phyloP scores from a whole-genome alignment of 2,329 filamentous ascomycete genomes.

The Cucurbitaria berberidis region DNA sequence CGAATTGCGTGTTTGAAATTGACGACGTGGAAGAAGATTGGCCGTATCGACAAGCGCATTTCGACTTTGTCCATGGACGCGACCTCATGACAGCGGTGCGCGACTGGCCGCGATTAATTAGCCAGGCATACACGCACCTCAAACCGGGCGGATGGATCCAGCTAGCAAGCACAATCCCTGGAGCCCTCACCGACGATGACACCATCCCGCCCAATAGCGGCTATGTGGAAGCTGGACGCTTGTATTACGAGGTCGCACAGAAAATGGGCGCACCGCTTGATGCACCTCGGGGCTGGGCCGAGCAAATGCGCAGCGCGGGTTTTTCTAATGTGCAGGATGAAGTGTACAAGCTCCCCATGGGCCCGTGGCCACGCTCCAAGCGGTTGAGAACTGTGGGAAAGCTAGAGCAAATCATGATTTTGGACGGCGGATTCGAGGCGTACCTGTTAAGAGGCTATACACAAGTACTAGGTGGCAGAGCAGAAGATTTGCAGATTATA shows the following conservation, averaged over 20 bases:
- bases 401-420: conserved; percentile 32
- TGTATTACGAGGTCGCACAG: conserved; percentile 29
- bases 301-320: conserved; percentile 44
- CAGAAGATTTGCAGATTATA: conserved; percentile 26
- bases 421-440: conserved; percentile 31
- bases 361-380: conserved; percentile 36
- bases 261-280: conserved; percentile 45
- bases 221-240: conserved; percentile 23
- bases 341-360: conserved; percentile 35
- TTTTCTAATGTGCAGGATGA: conserved; percentile 53
- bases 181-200: conserved; percentile 24
- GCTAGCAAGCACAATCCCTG: conserved; percentile 31
- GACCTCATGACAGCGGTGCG: conserved; percentile 39
- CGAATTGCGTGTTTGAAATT: conserved; percentile 49
- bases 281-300: conserved; percentile 40
- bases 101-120: conserved; percentile 39
- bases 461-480: conserved; percentile 18
- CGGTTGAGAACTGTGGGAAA: conserved; percentile 22
- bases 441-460: conserved; percentile 33
- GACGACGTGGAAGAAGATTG: conserved; percentile 50
- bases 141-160: conserved; percentile 45
- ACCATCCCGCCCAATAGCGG: conserved; percentile 27
- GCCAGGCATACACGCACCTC: conserved; percentile 46
- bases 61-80: conserved; percentile 41
- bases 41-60: conserved; percentile 39